Base-by-base conservation (phyloP, 2,329 filamentous ascomycete species). In the Clarireedia homoeocarpa region DNA sequence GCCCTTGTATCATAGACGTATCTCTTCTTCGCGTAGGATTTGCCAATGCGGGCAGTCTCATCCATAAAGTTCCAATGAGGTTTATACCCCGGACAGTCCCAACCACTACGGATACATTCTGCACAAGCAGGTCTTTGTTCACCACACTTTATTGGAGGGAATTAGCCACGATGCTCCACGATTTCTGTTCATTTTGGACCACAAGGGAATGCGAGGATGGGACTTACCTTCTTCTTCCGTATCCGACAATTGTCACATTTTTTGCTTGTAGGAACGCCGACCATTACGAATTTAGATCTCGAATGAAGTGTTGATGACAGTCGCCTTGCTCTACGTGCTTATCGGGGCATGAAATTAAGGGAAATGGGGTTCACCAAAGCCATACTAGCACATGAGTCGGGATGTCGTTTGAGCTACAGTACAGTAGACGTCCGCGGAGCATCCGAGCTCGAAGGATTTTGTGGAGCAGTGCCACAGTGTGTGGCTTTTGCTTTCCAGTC, bases 211-310 rank as follows among this genome's bases (percentile, higher is more conserved):
- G 26, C 15, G 15, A 12, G 6, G 7, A 15, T 15, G n/a, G 30
- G 15, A 50, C 54, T 23, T 56, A 55, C 59, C 51, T 61, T 62
- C 30, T 62, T 62, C 48, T 62, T 62, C 42, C 61, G 53, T 17
- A 27, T 61, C 23, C 59, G 51, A 34, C 59, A 62, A n/a, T 52
- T 60, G 48, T 56, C 59, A 52, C 59, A 62, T 4, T 50, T 45
- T 34, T 58, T 61, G 23, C 49, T 62, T 5, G 30, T 62, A 17
- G 39, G 20, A 14, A 61, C 55, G 3, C 59, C 60, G 9, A 62
- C 59, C 59, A 62, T 61, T 5, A 14, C 36, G 10, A 3, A 4
- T 12, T 24, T 12, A 26, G 10, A 45, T 45, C 9, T 45, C 14
- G 15, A 6, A 5, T 17, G 39, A 5, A 20, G 7, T 42, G 10